These are phyloP conservation scores for Herpotrichia juniperi DNA, from an alignment of 2,329 filamentous ascomycete species.

Conservation along the genomic window DNA sequence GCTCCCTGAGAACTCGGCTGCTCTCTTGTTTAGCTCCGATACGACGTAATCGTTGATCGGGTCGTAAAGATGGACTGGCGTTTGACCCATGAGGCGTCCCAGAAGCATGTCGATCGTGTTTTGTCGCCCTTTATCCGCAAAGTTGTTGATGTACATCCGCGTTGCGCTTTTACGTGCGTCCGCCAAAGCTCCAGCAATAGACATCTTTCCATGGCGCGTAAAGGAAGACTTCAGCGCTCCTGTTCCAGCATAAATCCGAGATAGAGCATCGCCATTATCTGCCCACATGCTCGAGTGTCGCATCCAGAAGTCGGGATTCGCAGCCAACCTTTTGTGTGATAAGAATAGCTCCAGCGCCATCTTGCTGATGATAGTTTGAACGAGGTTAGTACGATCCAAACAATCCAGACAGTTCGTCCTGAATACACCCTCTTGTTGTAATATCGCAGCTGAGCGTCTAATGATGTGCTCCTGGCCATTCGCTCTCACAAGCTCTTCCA, in stretches of 20 bases:
- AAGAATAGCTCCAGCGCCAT: slow-evolving; percentile 91
- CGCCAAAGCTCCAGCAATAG: slow-evolving; percentile 88
- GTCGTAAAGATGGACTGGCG: slow-evolving; percentile 85
- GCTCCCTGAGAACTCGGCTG: slow-evolving; percentile 74
- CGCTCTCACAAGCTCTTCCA: slow-evolving; percentile 57
- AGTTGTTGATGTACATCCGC: slow-evolving; percentile 96
- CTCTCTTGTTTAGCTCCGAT: slow-evolving; percentile 71
- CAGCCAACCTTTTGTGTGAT: slow-evolving; percentile 70
- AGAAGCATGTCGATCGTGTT: slow-evolving; percentile 94
- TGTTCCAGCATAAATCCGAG: slow-evolving; percentile 94
- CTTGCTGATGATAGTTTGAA: slow-evolving; percentile 93
- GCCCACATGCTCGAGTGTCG: slow-evolving; percentile 94
- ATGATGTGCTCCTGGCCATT: slow-evolving; percentile 49
- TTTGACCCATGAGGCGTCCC: slow-evolving; percentile 82
- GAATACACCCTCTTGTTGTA: slow-evolving; percentile 96
- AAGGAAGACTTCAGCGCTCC: slow-evolving; percentile 95
- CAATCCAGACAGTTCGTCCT: slow-evolving; percentile 96
- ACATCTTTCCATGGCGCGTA: slow-evolving; percentile 94
- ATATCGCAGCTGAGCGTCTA: slow-evolving; percentile 65
- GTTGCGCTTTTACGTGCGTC: slow-evolving; percentile 95
- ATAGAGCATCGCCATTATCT: slow-evolving; percentile 93
- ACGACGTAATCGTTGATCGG: slow-evolving; percentile 92
- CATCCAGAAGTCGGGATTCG: slow-evolving; percentile 85
- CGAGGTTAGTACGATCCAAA: slow-evolving; percentile 91
- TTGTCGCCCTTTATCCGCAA: slow-evolving; percentile 89